Evolutionary conservation across 2,329 filamentous ascomycete species (phyloP), one percentile per base, ranked within the genome.

Genomic region (Leptographium lundbergii): DNA sequence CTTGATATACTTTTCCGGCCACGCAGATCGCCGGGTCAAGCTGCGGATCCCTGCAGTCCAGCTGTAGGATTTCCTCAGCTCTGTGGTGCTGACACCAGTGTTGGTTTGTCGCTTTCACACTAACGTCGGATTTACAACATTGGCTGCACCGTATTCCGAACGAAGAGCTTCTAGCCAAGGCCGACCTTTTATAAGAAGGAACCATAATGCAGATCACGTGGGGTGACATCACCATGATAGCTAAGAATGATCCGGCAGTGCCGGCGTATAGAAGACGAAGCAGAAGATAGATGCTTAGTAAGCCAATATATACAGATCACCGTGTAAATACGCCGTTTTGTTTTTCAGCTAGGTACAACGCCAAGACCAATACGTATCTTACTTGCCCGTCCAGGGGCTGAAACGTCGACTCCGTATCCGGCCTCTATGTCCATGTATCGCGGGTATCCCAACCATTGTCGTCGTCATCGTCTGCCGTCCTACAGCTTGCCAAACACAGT

Each of bases 401-500:
- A 34, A 34, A 34, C 7, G 6, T 10, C 9, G 6, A 34, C 6
- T 34, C 32, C 32, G 32, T 34, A 34, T 34, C 32, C 32, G 9
- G 9, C 32, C 32, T 34, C 32, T 34, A 34, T 34, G 32, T 34
- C 32, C 10, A 34, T 34, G 10, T 34, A 34, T 2, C 32, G 32
- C 9, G 27, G 27, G 9, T 34, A 34, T 34, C 32, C 4, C 32
- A 34, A 9, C 32, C 7, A 34, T 11, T 34, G 32, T 34, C 27
- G 27, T 29, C 4, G 27, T 29, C 27, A 9, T 36, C 34, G 10
- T 14, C 10, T 36, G 10, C 10, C 34, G 11, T 3, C 9, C 27
- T 57, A 50, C 45, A 87, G 64, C 72, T 89, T 89, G 34, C 84
- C 77, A 72, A 94, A 95, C 0, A 90, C 85, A 10, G 81, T 91